A percentile compares a stretch with the other conserved stretches of the same genome.
These are phyloP conservation scores for Suaeda aralocaspica DNA, from an alignment of 148 eudicot genomes.

Conservation along the genomic window DNA sequence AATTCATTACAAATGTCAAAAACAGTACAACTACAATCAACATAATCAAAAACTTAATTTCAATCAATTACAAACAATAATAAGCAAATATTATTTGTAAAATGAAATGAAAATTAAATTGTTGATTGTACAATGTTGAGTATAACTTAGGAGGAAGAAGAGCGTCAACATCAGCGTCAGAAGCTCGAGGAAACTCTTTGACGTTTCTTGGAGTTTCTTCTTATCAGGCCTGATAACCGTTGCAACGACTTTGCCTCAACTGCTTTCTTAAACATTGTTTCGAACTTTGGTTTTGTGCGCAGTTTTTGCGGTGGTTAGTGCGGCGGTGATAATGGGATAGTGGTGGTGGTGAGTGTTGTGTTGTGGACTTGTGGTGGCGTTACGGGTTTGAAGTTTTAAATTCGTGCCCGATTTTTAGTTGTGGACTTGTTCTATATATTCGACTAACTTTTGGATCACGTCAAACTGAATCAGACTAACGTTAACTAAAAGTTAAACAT, in stretches of 20 bases:
- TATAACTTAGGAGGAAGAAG: conserved; percentile 81
- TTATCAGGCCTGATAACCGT: conserved; percentile 87
- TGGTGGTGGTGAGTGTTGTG: not conserved
- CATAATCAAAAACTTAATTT: not conserved
- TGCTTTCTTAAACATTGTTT: conserved; percentile 75
- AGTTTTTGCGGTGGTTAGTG: too few species aligned
- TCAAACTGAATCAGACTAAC: too few species aligned
- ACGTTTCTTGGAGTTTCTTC: conserved; percentile 62
- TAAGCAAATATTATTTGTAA: not conserved
- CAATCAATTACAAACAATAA: not conserved
- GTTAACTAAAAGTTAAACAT: too few species aligned
- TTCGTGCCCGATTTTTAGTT: not conserved
- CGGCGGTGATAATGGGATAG: not conserved
- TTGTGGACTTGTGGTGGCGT: not conserved
- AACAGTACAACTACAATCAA: too few species aligned
- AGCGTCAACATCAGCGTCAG: conserved; percentile 58
- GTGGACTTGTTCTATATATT: too few species aligned
- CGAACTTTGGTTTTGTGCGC: not conserved
- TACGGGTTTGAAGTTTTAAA: not conserved
- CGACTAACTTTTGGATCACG: too few species aligned
- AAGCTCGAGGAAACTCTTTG: conserved; percentile 54
- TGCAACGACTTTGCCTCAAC: conserved; percentile 73
- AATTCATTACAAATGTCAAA: too few species aligned
- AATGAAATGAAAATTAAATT: too few species aligned
- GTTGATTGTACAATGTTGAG: too few species aligned